These are phyloP conservation scores for Pinus albicaulis DNA, from an alignment of 75 land plant species.

Conservation along the genomic window DNA sequence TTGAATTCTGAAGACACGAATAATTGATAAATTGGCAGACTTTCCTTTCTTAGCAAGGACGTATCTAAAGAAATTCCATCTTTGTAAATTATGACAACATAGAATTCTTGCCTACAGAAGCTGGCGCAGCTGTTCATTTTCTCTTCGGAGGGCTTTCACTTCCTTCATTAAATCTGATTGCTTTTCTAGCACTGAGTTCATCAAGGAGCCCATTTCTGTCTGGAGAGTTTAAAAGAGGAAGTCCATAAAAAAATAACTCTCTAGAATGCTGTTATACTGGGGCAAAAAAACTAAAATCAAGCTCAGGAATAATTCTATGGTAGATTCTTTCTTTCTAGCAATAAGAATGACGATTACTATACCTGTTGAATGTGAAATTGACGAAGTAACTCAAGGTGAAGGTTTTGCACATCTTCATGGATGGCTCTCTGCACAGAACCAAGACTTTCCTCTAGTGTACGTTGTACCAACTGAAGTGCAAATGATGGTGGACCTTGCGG, in stretches of 20 bases:
- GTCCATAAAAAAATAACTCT: neutral
- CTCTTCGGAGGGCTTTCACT: conserved; percentile 73
- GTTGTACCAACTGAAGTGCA: conserved; percentile 86
- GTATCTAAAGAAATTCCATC: neutral
- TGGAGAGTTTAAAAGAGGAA: conserved; percentile 14
- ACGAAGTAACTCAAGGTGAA: conserved; percentile 88
- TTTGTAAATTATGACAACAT: neutral
- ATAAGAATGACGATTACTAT: conserved; percentile 2
- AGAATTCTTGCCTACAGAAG: conserved; percentile 39
- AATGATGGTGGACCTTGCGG: conserved; percentile 63
- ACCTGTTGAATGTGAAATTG: conserved; percentile 97
- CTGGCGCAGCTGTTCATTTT: conserved; percentile 87
- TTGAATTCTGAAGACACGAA: neutral
- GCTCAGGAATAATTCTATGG: neutral
- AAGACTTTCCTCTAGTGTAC: conserved; percentile 89
- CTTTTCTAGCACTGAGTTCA: conserved; percentile 55
- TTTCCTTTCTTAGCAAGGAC: neutral
- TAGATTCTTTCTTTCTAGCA: neutral
- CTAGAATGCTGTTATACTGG: neutral
- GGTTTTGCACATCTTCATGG: conserved; percentile 91
- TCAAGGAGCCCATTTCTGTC: conserved; percentile 65
- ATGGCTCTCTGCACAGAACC: conserved; percentile 76
- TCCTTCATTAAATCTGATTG: conserved; percentile 80
- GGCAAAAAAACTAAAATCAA: neutral
- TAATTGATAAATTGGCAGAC: neutral